Base-by-base conservation (phyloP, 495 filamentous ascomycete genomes). In the Daldinia decipiens region DNA sequence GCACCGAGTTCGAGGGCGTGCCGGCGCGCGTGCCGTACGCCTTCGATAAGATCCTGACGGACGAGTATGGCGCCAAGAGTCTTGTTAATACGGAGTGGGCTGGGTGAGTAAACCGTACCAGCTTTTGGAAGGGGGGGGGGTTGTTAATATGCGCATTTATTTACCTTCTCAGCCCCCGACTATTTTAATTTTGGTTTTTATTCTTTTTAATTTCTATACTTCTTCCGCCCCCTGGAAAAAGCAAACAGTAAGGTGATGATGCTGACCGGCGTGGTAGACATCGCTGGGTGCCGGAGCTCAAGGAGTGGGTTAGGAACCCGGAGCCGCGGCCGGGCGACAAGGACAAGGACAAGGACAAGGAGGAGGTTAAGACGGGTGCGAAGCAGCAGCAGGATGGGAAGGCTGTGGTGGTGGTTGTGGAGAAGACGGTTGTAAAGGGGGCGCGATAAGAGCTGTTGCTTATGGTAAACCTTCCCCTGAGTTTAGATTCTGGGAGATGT, bases 1-100 rank as follows among this genome's bases (percentile, higher is more conserved):
- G 91, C 52, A 93, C 89, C 62, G 81, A 85, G 65, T 97, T 94
- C 72, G 94, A 97, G 79, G 91, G 87, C 55, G 84, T 90, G 21
- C 84, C 86, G 12, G 93, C 92, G 13, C 87, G 87, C 74, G 86
- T 97, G 56, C 94, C 94, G 7, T 94, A 87, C 71, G 85, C 85
- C 29, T 96, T 93, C 76, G 86, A 91, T 12, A 82, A 85, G 62
- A 83, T 97, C 26, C 82, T 97, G 64, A 80, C 84, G 36, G 88
- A 90, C 51, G 93, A 97, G 79, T 97, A 97, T 71, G 88, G 90
- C 15, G 68, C 79, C 4, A 85, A 84, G 65, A 86, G 91, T 6
- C 76, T 97, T 74, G 87, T 87, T 0, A 81, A 83, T 39, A 90
- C 87, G 6, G 80, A 84, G 56, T 95, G 88, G 77, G 79, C 86